These are phyloP conservation scores for Gymnopilus dilepis DNA, from an alignment of 768 basidiomycete genomes.

Conservation along the genomic window DNA sequence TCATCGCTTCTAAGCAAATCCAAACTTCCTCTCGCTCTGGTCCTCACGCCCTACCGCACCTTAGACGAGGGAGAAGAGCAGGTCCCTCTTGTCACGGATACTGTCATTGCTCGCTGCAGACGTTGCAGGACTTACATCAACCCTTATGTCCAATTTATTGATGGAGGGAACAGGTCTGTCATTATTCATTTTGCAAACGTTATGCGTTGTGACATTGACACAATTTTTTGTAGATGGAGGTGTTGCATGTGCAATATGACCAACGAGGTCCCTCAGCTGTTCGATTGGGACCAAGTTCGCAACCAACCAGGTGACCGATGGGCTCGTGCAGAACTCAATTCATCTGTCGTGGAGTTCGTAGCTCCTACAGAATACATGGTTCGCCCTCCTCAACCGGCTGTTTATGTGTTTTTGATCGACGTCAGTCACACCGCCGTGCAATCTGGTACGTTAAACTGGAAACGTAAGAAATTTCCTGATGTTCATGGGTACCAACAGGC, in stretches of 20 bases:
- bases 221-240: slow-evolving; percentile 70
- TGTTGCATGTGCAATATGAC: slow-evolving; percentile 99
- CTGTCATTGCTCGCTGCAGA: slow-evolving; percentile 94
- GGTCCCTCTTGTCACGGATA: slow-evolving; percentile 91
- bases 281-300: slow-evolving; percentile 95
- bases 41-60: slow-evolving; percentile 90
- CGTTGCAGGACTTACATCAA: slow-evolving; percentile 98
- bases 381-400: slow-evolving; percentile 95
- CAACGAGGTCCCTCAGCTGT: slow-evolving; percentile 97
- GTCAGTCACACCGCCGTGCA: slow-evolving; percentile 92
- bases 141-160: slow-evolving; percentile 96
- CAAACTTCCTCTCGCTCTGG: slow-evolving; percentile 87
- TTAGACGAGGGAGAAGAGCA: slow-evolving; percentile 82
- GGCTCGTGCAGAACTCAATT: slow-evolving; percentile 91
- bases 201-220: background rate
- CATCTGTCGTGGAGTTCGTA: slow-evolving; percentile 94
- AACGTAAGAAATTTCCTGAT: background rate
- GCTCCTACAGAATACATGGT: slow-evolving; percentile 99
- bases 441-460: slow-evolving; percentile 61
- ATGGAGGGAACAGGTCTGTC: slow-evolving; percentile 87
- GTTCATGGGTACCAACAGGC: slow-evolving; percentile 46
- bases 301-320: slow-evolving; percentile 97
- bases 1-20: slow-evolving; percentile 86
- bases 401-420: slow-evolving; percentile 97
- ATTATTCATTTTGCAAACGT: background rate